Conservation (phyloP, 192 early-diverging fungal species). For the Geranomyces variabilis region DNA sequence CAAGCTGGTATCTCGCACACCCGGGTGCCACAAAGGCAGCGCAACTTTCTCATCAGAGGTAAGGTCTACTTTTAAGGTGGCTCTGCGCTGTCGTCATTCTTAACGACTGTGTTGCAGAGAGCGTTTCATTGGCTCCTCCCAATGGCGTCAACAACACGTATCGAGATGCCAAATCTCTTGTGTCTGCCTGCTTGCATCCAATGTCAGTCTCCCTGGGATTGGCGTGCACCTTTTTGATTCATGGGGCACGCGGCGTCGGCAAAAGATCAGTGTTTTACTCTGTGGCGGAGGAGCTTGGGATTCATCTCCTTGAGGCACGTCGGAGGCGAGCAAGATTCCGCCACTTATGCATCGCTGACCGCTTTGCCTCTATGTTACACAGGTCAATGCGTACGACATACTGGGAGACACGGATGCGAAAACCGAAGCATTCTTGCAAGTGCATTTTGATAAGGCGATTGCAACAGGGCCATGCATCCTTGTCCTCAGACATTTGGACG, state of each 20-base stretch:
- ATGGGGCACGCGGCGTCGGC: conserved; percentile 82
- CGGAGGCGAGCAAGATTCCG: background rate
- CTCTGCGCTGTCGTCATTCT: no score
- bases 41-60: conserved; percentile 25
- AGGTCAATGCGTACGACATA: conserved; percentile 71
- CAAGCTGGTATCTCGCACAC: conserved; percentile 69
- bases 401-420: conserved; percentile 81
- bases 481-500: conserved; percentile 79
- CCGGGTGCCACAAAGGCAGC: conserved; percentile 44
- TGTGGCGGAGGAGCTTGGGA: conserved; percentile 72
- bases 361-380: background rate
- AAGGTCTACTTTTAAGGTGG: no score
- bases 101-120: background rate
- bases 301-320: conserved; percentile 73
- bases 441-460: conserved; percentile 76
- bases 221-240: conserved; percentile 71
- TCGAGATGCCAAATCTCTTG: conserved; percentile 11
- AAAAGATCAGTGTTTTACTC: conserved; percentile 72
- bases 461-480: conserved; percentile 83
- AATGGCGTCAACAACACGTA: conserved; percentile 21
- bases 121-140: background rate
- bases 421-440: conserved; percentile 72
- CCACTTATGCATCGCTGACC: background rate
- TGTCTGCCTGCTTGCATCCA: conserved; percentile 67
- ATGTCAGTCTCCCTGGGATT: conserved; percentile 68